Conservation (phyloP, 2,329 filamentous ascomycete species). For the Aspergillus floridensis region DNA sequence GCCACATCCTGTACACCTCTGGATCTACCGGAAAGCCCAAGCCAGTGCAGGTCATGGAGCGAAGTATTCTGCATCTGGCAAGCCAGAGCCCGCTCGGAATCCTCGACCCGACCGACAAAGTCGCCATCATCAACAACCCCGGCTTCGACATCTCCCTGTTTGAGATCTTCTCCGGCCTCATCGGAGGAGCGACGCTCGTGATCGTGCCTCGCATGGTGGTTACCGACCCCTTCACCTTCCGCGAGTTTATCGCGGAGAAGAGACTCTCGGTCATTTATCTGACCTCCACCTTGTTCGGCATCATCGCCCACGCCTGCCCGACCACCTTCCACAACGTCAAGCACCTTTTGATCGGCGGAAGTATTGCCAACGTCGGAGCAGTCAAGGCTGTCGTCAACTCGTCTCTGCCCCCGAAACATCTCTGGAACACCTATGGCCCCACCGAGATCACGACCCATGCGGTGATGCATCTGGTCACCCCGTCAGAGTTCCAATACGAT, state of each 20-base stretch:
- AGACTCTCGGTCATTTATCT: slow-evolving; percentile 8
- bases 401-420: slow-evolving; percentile 6
- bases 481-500: slow-evolving; percentile 4
- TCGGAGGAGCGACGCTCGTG: slow-evolving; percentile 13
- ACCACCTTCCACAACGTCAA: slow-evolving; percentile 6
- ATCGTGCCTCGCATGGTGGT: slow-evolving; percentile 6
- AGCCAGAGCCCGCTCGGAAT: slow-evolving; percentile 5
- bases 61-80: slow-evolving; percentile 11
- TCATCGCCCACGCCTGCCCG: slow-evolving; percentile 10
- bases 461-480: slow-evolving; percentile 4
- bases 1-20: slow-evolving; percentile 55
- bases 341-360: slow-evolving; percentile 12
- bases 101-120: slow-evolving; percentile 12
- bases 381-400: slow-evolving; percentile 11
- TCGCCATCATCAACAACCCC: slow-evolving; percentile 15
- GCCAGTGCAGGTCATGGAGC: slow-evolving; percentile 71
- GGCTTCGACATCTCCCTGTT: slow-evolving; percentile 17
- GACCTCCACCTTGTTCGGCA: slow-evolving; percentile 8
- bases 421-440: slow-evolving; percentile 20
- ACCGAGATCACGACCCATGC: slow-evolving; percentile 16
- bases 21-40: slow-evolving; percentile 71
- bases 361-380: slow-evolving; percentile 9
- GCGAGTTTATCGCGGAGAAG: slow-evolving; percentile 5
- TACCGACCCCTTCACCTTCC: slow-evolving; percentile 12
- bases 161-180: slow-evolving; percentile 11